Evolutionary conservation across 2,329 filamentous ascomycete species (phyloP).

Genomic region (Kalaharituber pfeilii): DNA sequence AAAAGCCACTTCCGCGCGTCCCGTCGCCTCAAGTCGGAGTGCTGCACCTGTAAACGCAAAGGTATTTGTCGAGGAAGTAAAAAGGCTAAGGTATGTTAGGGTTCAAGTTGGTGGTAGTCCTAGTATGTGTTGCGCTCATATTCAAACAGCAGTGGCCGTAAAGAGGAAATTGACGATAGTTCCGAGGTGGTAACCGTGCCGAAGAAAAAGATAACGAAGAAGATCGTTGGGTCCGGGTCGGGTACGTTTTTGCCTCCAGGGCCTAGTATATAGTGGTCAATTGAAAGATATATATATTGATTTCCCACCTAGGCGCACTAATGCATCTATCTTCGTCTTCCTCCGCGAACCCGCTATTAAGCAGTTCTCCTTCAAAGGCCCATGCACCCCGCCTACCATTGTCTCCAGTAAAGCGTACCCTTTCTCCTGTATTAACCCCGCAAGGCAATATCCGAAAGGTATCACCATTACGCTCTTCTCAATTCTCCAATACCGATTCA

Average conservation of each 20-base stretch:
- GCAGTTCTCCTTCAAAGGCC: not conserved
- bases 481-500: not conserved
- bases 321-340: no score
- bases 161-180: not conserved
- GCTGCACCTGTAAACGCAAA: slow-evolving; percentile 1
- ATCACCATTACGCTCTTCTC: not conserved
- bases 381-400: slow-evolving; percentile 4
- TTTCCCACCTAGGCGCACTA: no score
- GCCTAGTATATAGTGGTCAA: no score
- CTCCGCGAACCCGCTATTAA: not conserved
- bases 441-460: not conserved
- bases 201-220: slow-evolving; percentile 16
- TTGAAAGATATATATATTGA: no score
- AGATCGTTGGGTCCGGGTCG: no score
- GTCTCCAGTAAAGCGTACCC: slow-evolving; percentile 3
- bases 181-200: not conserved
- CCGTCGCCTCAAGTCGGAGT: not conserved
- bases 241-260: no score
- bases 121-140: slow-evolving; percentile 9
- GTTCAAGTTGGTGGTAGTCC: not conserved
- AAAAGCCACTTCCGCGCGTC: not conserved
- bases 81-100: slow-evolving; percentile 14
- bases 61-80: slow-evolving; percentile 12
- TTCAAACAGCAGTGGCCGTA: slow-evolving; percentile 5
- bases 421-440: not conserved